Evolutionary conservation across 192 early-diverging fungal species (phyloP).

Genomic region (Chytriomyces sp.): DNA sequence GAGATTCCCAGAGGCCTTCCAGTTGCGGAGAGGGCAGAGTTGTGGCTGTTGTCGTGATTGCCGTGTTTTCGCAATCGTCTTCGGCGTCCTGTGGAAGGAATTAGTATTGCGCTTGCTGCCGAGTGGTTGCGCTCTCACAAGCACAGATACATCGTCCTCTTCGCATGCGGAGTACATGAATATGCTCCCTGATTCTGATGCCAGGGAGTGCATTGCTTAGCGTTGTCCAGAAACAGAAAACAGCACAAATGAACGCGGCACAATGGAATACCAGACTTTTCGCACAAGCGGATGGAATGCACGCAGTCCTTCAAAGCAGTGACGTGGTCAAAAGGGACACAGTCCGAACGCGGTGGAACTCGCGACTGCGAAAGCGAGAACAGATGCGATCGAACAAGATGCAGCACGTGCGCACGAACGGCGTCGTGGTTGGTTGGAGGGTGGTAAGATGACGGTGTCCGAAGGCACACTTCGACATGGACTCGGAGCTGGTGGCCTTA

Average conservation of each 20-base stretch:
- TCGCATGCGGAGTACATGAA: neutral
- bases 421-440: neutral
- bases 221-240: neutral
- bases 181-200: neutral
- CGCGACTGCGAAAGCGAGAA: neutral
- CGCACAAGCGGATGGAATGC: slow-evolving; percentile 5
- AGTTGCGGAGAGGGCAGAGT: slow-evolving; percentile 19
- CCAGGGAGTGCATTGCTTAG: neutral
- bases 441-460: neutral
- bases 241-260: neutral
- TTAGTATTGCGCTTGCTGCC: too few species aligned
- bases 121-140: too few species aligned
- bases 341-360: neutral
- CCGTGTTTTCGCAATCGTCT: slow-evolving; percentile 23
- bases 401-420: neutral
- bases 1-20: slow-evolving; percentile 38
- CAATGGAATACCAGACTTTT: neutral
- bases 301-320: slow-evolving; percentile 3
- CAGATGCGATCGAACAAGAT: neutral
- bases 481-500: neutral
- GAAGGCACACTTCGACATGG: neutral
- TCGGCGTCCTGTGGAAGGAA: slow-evolving; percentile 4
- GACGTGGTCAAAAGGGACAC: neutral
- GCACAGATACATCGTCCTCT: neutral
- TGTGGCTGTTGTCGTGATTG: slow-evolving; percentile 14